Evolutionary conservation across 108 stramenopile species (phyloP), one percentile per base, ranked within the genome.

Genomic region (Nitzschia sp.): DNA sequence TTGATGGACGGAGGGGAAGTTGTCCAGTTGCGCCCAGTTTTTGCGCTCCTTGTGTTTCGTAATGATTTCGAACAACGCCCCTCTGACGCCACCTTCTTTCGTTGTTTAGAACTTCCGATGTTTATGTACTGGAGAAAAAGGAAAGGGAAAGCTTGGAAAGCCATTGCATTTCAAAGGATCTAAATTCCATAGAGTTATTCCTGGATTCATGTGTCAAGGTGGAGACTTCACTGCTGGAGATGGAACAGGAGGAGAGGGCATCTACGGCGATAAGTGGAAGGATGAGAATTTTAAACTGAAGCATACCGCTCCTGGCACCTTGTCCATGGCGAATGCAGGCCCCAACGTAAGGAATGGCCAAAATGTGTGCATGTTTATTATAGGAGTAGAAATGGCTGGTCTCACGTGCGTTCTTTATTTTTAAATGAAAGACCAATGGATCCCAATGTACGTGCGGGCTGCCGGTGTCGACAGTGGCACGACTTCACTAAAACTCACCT

Each of bases 231-330:
- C 94, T 25, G 46, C 67, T 32, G 75, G 77, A 29, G 88, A 94
- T 73, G 95, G 92, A 46, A 86, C 87, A 47, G 87, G 86, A 66
- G 64, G 93, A 31, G 90, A 94, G 67, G 87, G 91, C 17, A 98
- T 97, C 59, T 97, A 92, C 63, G 96, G 97, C 2, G 88, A 90
- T 35, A 89, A 90, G 63, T 98, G 97, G 74, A 80, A 72, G 9
- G 98, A 99, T 63, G 98, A 98, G 71, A 98, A 98, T 85, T 99
- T 99, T 70, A 66, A 58, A 46, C 73, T 94, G 59, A 91, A 79
- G 58, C 97, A 98, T 77, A 77, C 66, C 48, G 89, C 88, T 28
- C 46, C 38, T n/a, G 62, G 64, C 55, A 59, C 63, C 0, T 72
- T 57, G 25, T 89, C 84, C 60, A 97, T 98, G 96, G 97, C 97